These are phyloP conservation scores for Mesembryanthemum crystallinum DNA, from an alignment of 148 eudicot species.

Conservation along the genomic window DNA sequence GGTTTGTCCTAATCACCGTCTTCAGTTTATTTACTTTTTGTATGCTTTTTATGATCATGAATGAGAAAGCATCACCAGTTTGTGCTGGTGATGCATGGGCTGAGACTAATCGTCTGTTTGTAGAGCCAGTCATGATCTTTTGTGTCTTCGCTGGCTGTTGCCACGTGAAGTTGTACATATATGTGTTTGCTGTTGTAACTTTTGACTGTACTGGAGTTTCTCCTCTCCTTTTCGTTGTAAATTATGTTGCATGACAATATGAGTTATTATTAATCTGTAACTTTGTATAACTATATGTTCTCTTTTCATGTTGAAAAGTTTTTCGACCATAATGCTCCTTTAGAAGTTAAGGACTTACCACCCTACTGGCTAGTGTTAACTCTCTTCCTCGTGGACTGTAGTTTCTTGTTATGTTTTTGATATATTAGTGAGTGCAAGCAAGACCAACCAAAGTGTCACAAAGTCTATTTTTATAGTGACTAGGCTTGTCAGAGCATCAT, in stretches of 20 bases:
- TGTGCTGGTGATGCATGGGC: conserved; percentile 31
- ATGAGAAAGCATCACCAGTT: conserved; percentile 27
- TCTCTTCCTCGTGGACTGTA: background rate
- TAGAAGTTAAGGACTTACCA: too few relatives aligned
- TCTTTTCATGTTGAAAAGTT: background rate
- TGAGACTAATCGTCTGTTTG: conserved; percentile 17
- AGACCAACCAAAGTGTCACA: background rate
- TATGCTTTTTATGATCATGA: conserved; percentile 23
- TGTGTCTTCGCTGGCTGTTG: conserved; percentile 9
- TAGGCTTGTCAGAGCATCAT: background rate
- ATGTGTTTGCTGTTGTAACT: conserved; percentile 32
- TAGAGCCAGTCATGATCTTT: conserved; percentile 22
- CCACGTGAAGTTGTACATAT: conserved; percentile 32
- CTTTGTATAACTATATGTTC: conserved; percentile 4
- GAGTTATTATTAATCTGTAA: background rate
- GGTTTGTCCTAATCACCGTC: conserved; percentile 13
- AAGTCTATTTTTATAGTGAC: background rate
- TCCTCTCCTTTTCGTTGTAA: conserved; percentile 18
- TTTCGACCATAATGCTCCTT: background rate
- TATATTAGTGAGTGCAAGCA: background rate
- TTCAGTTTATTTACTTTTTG: conserved; percentile 15
- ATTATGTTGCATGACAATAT: conserved; percentile 22
- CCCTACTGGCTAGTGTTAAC: too few relatives aligned
- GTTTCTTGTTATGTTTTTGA: too few relatives aligned
- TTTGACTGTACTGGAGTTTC: background rate